Conservation (phyloP, 73 alveolate species). For the Tetrahymena malaccensis region DNA sequence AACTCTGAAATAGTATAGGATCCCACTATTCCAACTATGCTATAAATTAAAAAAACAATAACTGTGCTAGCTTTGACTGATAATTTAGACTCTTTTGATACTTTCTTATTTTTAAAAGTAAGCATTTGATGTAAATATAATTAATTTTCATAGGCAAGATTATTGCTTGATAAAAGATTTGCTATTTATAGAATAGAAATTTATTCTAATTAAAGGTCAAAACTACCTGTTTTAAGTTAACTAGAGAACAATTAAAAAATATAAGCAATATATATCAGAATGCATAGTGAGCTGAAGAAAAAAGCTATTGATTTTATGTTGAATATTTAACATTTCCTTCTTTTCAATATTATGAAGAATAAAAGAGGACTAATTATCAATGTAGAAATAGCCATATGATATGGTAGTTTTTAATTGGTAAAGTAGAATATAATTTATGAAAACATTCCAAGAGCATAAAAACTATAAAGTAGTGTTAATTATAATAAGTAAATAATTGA, state of each 20-base stretch:
- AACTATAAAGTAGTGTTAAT: not conserved
- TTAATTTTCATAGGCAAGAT: not conserved
- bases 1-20: not conserved
- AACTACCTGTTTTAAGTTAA: not conserved
- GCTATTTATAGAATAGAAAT: not conserved
- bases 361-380: not conserved
- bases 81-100: not conserved
- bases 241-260: not conserved
- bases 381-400: not conserved
- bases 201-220: not conserved
- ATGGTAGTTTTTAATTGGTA: not conserved
- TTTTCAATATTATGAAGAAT: not conserved
- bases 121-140: not conserved
- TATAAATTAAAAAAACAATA: not conserved
- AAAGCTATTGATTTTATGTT: not conserved
- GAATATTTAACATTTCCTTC: not conserved
- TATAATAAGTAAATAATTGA: not conserved
- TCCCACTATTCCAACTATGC: not conserved
- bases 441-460: not conserved
- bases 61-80: not conserved
- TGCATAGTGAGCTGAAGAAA: not conserved
- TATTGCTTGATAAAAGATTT: not conserved
- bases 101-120: not conserved
- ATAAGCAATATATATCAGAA: not conserved
- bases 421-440: not conserved